Conservation (phyloP, 345 rosid genomes). For the Eucalyptus curtisii region DNA sequence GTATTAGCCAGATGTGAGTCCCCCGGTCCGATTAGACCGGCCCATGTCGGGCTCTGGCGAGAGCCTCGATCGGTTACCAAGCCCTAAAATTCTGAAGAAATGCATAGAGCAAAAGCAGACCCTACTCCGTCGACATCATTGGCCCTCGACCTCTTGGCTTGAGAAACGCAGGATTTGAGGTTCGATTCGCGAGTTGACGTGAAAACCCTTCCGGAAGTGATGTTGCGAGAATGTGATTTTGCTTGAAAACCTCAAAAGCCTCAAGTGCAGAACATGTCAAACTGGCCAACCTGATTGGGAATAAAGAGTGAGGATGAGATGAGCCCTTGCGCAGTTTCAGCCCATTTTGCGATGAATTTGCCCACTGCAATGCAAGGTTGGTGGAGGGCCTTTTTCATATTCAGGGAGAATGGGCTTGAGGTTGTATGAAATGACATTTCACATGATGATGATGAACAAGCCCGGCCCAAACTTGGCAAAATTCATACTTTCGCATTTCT, state of each 20-base stretch:
- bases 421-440: neutral
- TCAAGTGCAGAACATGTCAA: neutral
- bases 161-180: neutral
- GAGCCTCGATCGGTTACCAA: neutral
- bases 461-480: neutral
- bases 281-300: neutral
- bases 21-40: neutral
- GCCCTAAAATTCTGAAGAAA: neutral
- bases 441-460: neutral
- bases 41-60: neutral
- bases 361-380: neutral
- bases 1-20: neutral
- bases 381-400: neutral
- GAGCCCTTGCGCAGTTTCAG: neutral
- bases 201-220: neutral
- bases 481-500: accelerated
- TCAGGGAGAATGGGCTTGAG: neutral
- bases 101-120: neutral
- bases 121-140: neutral
- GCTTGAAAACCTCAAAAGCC: neutral
- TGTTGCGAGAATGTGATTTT: neutral
- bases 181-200: neutral
- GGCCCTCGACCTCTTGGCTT: neutral
- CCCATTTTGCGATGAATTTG: neutral
- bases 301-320: neutral